Evolutionary conservation across 495 filamentous ascomycete genomes (phyloP).

Genomic region (Chaetomium fimeti): DNA sequence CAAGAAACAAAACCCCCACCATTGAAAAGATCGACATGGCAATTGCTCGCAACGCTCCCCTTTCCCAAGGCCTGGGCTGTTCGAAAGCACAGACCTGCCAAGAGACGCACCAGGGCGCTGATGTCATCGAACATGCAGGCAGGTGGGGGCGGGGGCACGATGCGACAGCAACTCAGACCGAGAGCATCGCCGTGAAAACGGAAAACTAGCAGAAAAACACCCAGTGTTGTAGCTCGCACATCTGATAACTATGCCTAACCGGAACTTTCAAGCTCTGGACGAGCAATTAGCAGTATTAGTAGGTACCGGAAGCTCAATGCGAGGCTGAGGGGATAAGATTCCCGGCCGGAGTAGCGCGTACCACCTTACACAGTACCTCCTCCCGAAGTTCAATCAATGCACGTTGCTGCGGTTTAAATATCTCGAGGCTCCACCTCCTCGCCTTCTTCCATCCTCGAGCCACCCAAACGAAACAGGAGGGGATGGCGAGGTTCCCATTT

Average conservation of each 20-base stretch:
- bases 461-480: conserved; percentile 2
- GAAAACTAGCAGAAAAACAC: background rate
- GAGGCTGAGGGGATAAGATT: background rate
- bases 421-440: background rate
- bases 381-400: background rate
- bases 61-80: background rate
- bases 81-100: conserved; percentile 11
- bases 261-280: too few species aligned
- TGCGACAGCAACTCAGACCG: background rate
- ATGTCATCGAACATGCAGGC: conserved; percentile 10
- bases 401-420: background rate
- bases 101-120: conserved; percentile 2
- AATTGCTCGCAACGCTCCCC: too few species aligned
- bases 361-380: too few species aligned
- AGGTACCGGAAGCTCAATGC: background rate
- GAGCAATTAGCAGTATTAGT: background rate
- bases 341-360: too few species aligned
- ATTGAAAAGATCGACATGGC: background rate
- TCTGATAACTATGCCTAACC: too few species aligned
- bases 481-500: background rate
- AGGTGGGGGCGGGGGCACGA: background rate
- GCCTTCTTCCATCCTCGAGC: background rate
- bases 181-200: background rate
- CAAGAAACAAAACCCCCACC: background rate
- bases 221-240: background rate